phyloP scores from a whole-genome alignment of 176 grass and related monocot species.

The Leersia perrieri region DNA sequence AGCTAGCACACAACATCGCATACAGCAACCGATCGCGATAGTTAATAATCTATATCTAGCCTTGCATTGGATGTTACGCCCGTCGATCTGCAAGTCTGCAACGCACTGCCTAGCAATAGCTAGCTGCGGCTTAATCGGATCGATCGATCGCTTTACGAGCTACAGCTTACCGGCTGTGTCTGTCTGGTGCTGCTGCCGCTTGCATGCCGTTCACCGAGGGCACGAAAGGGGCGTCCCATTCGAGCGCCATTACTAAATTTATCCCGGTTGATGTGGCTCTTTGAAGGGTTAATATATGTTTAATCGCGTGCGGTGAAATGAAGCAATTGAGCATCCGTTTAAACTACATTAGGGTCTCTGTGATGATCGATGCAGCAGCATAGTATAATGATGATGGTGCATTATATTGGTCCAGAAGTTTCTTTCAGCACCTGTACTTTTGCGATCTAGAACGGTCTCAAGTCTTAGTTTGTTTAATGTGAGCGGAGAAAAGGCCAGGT shows the following conservation, averaged over 20 bases:
- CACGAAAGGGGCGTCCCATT: conserved; percentile 31
- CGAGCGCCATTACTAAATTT: background rate
- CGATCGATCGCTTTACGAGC: background rate
- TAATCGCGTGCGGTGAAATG: conserved; percentile 38
- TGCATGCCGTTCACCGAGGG: conserved; percentile 5
- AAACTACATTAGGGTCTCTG: background rate
- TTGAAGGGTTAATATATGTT: conserved; percentile 18
- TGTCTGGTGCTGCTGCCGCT: background rate
- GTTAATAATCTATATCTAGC: background rate
- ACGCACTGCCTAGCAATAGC: background rate
- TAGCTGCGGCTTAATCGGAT: background rate
- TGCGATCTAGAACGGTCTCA: conserved; percentile 31
- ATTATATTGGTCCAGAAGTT: background rate
- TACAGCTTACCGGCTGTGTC: background rate
- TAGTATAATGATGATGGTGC: background rate
- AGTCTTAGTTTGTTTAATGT: background rate
- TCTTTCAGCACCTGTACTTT: conserved; percentile 8
- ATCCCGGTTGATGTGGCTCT: background rate
- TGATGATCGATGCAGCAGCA: background rate
- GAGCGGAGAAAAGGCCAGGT: background rate
- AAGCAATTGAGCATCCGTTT: conserved; percentile 39
- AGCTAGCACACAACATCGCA: background rate
- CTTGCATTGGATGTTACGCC: conserved; percentile 38
- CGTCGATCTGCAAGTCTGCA: too few relatives aligned
- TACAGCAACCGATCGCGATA: background rate